Percentiles rank a stretch among this genome's conserved stretches.
phyloP scores from a whole-genome alignment of 768 basidiomycete species.

The Xanthoconium stramineum region DNA sequence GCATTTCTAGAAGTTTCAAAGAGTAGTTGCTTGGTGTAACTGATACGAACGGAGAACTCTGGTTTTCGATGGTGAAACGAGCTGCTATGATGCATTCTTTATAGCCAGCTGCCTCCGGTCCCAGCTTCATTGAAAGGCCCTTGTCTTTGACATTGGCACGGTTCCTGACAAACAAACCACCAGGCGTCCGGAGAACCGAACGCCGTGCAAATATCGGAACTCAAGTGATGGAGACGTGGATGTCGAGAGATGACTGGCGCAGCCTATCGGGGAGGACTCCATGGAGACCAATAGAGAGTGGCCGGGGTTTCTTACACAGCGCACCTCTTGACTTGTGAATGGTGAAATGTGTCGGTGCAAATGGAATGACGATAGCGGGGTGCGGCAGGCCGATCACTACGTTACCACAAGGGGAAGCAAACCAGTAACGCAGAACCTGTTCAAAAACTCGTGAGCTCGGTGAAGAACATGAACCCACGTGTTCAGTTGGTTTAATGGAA shows the following conservation, averaged over 20 bases:
- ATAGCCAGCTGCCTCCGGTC: conserved; percentile 7
- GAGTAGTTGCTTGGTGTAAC: not conserved
- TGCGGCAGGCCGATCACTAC: not conserved
- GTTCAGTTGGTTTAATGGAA: not conserved
- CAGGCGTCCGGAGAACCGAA: conserved; percentile 8
- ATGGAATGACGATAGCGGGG: not conserved
- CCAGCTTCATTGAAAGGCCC: not conserved
- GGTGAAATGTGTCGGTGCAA: not conserved
- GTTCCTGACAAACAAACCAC: conserved; percentile 15
- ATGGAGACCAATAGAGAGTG: not conserved
- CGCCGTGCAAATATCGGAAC: not conserved
- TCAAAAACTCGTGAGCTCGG: not conserved
- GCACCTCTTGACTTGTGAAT: not conserved
- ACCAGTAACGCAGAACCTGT: not conserved
- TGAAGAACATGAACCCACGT: not conserved
- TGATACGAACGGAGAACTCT: not conserved
- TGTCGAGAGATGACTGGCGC: not conserved
- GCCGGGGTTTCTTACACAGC: not conserved
- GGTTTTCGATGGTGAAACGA: not conserved
- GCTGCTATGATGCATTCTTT: not conserved
- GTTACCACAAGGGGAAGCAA: conserved; percentile 3
- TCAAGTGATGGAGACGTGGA: not conserved
- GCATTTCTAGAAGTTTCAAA: not conserved
- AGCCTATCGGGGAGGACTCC: not conserved
- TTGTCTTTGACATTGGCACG: conserved; percentile 14